Percentiles rank a stretch among this genome's conserved stretches.
phyloP scores from a whole-genome alignment of 306 rosid species.

The Oemleria cerasiformis region DNA sequence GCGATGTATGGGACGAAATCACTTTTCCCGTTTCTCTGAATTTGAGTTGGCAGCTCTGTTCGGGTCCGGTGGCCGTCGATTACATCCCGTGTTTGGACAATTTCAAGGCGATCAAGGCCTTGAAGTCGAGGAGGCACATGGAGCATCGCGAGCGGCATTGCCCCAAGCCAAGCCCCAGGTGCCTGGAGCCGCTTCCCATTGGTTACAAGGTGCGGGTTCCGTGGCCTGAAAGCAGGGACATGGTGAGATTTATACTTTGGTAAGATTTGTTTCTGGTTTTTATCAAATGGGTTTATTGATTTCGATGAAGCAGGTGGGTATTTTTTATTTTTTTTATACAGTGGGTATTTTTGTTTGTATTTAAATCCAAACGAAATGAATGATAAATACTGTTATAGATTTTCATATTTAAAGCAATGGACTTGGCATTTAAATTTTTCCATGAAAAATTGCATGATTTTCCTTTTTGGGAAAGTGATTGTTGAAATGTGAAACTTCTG shows the following conservation, averaged over 20 bases:
- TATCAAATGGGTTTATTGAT: neutral
- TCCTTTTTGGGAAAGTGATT: neutral
- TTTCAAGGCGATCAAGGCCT: conserved; percentile 56
- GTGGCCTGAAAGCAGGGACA: conserved; percentile 99
- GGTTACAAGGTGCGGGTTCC: conserved; percentile 67
- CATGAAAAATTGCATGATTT: neutral
- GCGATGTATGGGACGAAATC: neutral
- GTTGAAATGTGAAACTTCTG: too few species aligned
- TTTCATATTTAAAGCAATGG: neutral
- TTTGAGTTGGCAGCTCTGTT: conserved; percentile 63
- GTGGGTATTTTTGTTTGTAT: neutral
- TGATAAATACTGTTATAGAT: neutral
- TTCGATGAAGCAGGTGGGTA: neutral
- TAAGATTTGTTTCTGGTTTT: conserved; percentile 38
- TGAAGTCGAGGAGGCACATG: conserved; percentile 75
- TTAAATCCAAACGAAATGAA: too few species aligned
- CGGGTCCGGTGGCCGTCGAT: conserved; percentile 44
- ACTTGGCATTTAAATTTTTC: neutral
- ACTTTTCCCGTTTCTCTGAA: neutral
- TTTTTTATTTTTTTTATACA: too few species aligned
- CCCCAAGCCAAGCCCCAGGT: conserved; percentile 44
- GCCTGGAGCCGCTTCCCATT: conserved; percentile 67
- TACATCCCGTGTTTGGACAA: conserved; percentile 90
- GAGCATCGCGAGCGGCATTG: conserved; percentile 96
- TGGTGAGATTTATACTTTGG: conserved; percentile 88